A percentile compares a stretch with the other conserved stretches of the same genome.
Conservation (phyloP, 805 yeast genomes). For the Candida broadrunensis region DNA sequence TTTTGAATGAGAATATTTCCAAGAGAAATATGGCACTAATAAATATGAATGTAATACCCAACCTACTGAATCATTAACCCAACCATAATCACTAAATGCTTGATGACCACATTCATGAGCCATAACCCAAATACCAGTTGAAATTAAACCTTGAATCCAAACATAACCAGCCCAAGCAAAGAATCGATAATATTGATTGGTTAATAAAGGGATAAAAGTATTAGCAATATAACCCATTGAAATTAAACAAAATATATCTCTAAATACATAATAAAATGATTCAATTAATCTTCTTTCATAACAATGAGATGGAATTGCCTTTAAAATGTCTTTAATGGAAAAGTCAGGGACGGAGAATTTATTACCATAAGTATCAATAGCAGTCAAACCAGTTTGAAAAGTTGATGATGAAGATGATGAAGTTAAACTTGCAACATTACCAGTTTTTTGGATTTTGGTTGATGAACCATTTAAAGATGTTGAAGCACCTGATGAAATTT, state of each 20-base stretch:
- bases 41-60: conserved; percentile 59
- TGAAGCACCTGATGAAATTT: neutral
- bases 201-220: conserved; percentile 48
- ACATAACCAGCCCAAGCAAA: conserved; percentile 59
- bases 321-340: conserved; percentile 54
- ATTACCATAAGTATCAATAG: conserved; percentile 52
- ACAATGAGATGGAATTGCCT: conserved; percentile 60
- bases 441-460: conserved; percentile 4
- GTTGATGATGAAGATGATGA: conserved; percentile 1
- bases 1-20: conserved; percentile 59
- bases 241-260: conserved; percentile 49
- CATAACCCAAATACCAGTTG: conserved; percentile 59
- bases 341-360: conserved; percentile 60
- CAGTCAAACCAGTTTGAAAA: conserved; percentile 18
- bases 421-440: conserved; percentile 10
- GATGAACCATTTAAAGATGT: neutral
- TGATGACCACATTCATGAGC: conserved; percentile 68
- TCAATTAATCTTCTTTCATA: conserved; percentile 50
- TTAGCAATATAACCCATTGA: conserved; percentile 42
- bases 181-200: conserved; percentile 43
- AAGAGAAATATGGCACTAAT: conserved; percentile 59
- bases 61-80: conserved; percentile 54
- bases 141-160: conserved; percentile 48
- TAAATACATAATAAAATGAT: conserved; percentile 50
- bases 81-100: conserved; percentile 54